These are phyloP conservation scores for Spizellomyces punctatus DNA, from an alignment of 192 early-diverging fungal genomes.

Conservation along the genomic window DNA sequence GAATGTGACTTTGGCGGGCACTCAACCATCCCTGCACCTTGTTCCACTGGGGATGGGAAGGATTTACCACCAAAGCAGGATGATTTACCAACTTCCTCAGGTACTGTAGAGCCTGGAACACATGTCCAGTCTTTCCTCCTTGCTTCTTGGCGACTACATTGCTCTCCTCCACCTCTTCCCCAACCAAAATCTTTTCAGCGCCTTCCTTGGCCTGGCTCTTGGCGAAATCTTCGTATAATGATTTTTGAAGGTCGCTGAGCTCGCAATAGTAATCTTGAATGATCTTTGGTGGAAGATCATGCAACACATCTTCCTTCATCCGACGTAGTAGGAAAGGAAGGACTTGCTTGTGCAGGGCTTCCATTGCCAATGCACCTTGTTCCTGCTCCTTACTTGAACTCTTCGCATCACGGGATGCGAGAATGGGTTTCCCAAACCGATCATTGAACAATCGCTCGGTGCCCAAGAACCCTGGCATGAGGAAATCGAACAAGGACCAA, in stretches of 20 bases:
- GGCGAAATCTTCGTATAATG: slow-evolving; percentile 93
- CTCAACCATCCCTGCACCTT: slow-evolving; percentile 66
- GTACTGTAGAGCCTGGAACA: slow-evolving; percentile 98
- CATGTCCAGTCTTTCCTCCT: slow-evolving; percentile 61
- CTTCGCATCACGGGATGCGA: slow-evolving; percentile 88
- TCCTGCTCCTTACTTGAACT: slow-evolving; percentile 60
- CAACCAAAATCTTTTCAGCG: slow-evolving; percentile 21
- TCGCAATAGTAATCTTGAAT: slow-evolving; percentile 99
- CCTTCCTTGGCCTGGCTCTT: slow-evolving; percentile 58
- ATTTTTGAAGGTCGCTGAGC: slow-evolving; percentile 83
- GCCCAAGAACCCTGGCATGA: slow-evolving; percentile 98
- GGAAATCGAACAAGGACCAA: slow-evolving; percentile 97
- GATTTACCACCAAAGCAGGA: slow-evolving; percentile 81
- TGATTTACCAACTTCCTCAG: slow-evolving; percentile 95
- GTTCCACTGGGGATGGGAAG: slow-evolving; percentile 82
- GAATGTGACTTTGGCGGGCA: slow-evolving; percentile 49
- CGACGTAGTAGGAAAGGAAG: slow-evolving; percentile 93
- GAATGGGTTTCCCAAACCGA: slow-evolving; percentile 89
- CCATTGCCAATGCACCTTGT: slow-evolving; percentile 79
- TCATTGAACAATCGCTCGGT: slow-evolving; percentile 95
- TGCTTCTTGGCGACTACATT: slow-evolving; percentile 34
- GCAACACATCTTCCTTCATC: slow-evolving; percentile 96
- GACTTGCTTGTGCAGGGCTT: slow-evolving; percentile 94
- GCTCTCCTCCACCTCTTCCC: slow-evolving; percentile 33
- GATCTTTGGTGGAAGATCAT: slow-evolving; percentile 98